These are phyloP conservation scores for Tetragonia tetragonoides DNA, from an alignment of 148 eudicot species.

Conservation along the genomic window DNA sequence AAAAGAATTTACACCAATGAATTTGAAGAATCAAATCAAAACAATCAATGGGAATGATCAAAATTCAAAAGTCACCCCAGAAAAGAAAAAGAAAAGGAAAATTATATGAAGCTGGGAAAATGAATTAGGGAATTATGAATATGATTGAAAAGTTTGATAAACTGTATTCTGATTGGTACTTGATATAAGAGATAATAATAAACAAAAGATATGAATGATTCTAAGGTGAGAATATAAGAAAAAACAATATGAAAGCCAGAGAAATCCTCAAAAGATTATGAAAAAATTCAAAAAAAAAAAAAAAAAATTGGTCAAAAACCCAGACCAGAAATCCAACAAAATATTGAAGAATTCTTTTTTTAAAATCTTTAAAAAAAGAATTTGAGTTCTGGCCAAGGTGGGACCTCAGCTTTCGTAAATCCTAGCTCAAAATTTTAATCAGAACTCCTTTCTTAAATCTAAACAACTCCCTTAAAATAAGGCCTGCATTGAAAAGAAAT, in stretches of 20 bases:
- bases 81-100: not conserved
- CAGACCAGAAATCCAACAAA: conserved; percentile 29
- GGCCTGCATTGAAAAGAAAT: not conserved
- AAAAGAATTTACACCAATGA: not conserved
- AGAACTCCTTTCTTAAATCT: not conserved
- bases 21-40: not conserved
- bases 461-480: not conserved
- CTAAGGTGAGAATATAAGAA: not conserved
- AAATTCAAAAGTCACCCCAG: not conserved
- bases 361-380: not conserved
- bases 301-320: conserved; percentile 9
- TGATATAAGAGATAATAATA: not conserved
- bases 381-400: conserved; percentile 14
- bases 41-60: not conserved
- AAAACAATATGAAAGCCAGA: conserved; percentile 4
- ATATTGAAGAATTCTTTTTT: not conserved
- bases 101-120: not conserved
- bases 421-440: conserved; percentile 1
- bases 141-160: not conserved
- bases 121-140: not conserved
- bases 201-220: conserved; percentile 14
- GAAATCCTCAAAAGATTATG: not conserved
- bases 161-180: conserved; percentile 11
- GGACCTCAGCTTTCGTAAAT: conserved; percentile 8
- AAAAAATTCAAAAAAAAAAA: not conserved